Evolutionary conservation across 2,329 filamentous ascomycete species (phyloP).

Genomic region (Huntiella omanensis): DNA sequence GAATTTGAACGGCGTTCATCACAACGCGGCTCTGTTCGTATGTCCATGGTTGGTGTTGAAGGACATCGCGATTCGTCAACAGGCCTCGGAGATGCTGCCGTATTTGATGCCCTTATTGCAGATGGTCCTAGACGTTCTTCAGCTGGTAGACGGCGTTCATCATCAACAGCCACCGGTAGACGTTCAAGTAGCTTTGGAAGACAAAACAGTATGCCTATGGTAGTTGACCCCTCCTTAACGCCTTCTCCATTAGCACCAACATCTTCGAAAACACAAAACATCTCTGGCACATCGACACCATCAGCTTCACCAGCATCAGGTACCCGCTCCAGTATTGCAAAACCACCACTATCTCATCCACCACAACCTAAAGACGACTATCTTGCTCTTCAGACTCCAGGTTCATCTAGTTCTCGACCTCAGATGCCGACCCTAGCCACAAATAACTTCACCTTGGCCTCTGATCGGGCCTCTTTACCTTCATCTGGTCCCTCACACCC

Average conservation of each 20-base stretch:
- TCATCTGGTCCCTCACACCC: conserved; percentile 10
- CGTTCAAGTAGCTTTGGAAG: not conserved
- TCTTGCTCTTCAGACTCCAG: not conserved
- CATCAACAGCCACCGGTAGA: not conserved
- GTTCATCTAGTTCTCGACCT: not conserved
- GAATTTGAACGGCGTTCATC: conserved; percentile 7
- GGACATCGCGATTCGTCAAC: conserved; percentile 1
- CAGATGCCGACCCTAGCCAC: conserved; percentile 1
- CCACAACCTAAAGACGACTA: conserved; percentile 7
- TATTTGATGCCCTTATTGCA: conserved; percentile 10
- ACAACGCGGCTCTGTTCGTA: conserved; percentile 4
- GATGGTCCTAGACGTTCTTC: conserved; percentile 5
- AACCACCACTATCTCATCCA: not conserved
- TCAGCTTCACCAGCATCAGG: not conserved
- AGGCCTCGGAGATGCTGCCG: conserved; percentile 2
- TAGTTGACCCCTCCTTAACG: not conserved
- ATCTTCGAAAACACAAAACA: not conserved
- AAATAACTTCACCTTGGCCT: conserved; percentile 6
- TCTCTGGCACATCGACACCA: not conserved
- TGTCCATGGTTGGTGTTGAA: conserved; percentile 1
- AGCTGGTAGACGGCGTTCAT: conserved; percentile 1
- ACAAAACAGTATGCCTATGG: not conserved
- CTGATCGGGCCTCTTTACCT: conserved; percentile 4
- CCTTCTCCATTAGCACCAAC: not conserved
- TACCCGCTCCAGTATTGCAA: conserved; percentile 4